Percentiles rank a stretch among this genome's conserved stretches.
phyloP scores from a whole-genome alignment of 176 grass and related monocot species.

The Leersia perrieri region DNA sequence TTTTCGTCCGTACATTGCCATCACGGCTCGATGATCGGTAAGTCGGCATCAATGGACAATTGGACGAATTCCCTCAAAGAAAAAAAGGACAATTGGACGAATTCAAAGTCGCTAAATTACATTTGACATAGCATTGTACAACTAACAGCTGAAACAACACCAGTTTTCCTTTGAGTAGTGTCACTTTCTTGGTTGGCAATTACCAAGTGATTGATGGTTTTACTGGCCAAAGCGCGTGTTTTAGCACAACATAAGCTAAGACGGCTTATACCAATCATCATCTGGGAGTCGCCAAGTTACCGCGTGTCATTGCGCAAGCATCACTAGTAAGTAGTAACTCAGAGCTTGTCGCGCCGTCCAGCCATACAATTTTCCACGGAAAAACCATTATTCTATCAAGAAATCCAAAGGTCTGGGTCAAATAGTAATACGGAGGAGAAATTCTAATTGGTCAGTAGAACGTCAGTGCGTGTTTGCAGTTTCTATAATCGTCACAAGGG shows the following conservation, averaged over 20 bases:
- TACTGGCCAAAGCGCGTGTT: neutral
- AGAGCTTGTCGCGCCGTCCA: neutral
- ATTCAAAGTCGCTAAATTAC: slow-evolving; percentile 19
- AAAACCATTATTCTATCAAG: neutral
- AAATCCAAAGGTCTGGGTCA: slow-evolving; percentile 10
- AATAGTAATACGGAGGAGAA: neutral
- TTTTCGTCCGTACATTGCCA: neutral
- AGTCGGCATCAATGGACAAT: neutral
- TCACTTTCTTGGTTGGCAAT: neutral
- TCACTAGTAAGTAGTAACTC: neutral
- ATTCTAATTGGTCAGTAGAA: neutral
- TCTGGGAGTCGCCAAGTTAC: neutral
- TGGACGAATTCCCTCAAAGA: slow-evolving; percentile 27
- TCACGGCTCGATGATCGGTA: neutral
- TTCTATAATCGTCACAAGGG: neutral
- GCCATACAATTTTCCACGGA: neutral
- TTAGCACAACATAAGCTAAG: neutral
- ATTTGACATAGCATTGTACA: neutral
- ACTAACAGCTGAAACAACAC: neutral
- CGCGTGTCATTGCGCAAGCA: neutral
- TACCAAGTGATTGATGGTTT: neutral
- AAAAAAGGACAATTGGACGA: neutral
- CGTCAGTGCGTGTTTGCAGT: neutral
- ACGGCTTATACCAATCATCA: neutral
- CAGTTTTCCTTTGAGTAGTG: neutral